A percentile compares a stretch with the other conserved stretches of the same genome.
phyloP scores from a whole-genome alignment of 345 rosid genomes.

The Cardiospermum halicacabum region DNA sequence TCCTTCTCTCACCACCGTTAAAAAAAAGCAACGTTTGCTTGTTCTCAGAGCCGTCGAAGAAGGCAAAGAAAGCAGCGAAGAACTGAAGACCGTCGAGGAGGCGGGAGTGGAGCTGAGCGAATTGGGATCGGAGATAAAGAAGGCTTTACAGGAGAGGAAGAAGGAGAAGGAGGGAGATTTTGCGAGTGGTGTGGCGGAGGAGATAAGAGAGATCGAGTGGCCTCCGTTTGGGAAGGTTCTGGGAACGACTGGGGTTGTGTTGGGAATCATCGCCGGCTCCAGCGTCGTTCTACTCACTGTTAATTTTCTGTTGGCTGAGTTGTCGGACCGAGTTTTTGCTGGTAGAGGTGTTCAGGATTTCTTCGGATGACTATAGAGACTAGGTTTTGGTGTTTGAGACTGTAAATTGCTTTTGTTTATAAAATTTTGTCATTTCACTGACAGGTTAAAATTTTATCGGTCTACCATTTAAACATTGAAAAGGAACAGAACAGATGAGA shows the following conservation, averaged over 20 bases:
- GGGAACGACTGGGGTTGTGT: constrained; percentile 83
- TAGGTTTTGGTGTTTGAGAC: too few species aligned
- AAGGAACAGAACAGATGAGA: too few species aligned
- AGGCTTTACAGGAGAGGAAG: constrained; percentile 66
- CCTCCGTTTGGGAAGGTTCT: constrained; percentile 79
- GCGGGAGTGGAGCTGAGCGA: constrained; percentile 37
- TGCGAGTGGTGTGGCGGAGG: constrained; percentile 73
- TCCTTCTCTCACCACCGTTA: constrained; percentile 3
- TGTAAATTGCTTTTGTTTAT: too few species aligned
- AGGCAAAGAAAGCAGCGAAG: constrained; percentile 45
- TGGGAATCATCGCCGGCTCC: constrained; percentile 91
- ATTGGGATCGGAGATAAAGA: constrained; percentile 72
- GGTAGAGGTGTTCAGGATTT: constrained; percentile 90
- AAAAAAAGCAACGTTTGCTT: constrained; percentile 9
- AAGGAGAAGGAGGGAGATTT: constrained; percentile 38
- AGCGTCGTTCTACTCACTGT: constrained; percentile 84
- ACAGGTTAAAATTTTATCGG: too few species aligned
- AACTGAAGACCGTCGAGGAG: constrained; percentile 24
- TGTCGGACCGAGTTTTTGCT: constrained; percentile 72
- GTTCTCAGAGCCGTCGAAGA: constrained; percentile 45
- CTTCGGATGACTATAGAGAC: constrained; percentile 31
- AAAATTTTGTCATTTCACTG: too few species aligned
- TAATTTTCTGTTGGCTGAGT: constrained; percentile 82
- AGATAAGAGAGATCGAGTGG: constrained; percentile 89
- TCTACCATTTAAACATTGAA: too few species aligned